Evolutionary conservation across 1,139 yeast species (phyloP).

Genomic region (Taiozyma sp.): DNA sequence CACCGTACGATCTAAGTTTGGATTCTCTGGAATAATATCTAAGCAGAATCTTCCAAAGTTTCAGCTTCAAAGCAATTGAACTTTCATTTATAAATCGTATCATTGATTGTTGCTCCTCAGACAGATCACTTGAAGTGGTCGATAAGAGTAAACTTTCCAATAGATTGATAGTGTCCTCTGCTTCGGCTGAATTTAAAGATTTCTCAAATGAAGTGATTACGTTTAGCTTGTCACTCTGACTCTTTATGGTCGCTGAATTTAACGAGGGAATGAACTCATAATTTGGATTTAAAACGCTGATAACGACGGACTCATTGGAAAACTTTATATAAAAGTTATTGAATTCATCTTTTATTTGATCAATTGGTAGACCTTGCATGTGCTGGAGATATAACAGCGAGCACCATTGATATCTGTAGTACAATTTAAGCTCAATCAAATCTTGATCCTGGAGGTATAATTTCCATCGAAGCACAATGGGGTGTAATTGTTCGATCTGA

Average conservation of each 20-base stretch:
- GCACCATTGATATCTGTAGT: conserved; percentile 36
- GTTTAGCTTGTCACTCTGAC: conserved; percentile 62
- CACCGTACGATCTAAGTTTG: conserved; percentile 37
- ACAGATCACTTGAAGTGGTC: conserved; percentile 5
- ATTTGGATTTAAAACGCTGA: conserved; percentile 34
- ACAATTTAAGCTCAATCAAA: not conserved
- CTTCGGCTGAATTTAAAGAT: conserved; percentile 37
- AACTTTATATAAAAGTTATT: not conserved
- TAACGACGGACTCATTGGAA: not conserved
- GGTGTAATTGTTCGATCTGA: conserved; percentile 21
- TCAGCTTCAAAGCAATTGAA: conserved; percentile 61
- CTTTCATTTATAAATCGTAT: conserved; percentile 55
- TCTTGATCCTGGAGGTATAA: conserved; percentile 2
- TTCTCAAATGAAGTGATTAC: conserved; percentile 65
- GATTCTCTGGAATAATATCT: conserved; percentile 48
- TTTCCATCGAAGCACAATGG: conserved; percentile 29
- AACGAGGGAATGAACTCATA: conserved; percentile 58
- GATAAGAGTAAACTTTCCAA: conserved; percentile 49
- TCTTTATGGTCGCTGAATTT: conserved; percentile 43
- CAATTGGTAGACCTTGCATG: conserved; percentile 22
- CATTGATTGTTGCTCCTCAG: conserved; percentile 45
- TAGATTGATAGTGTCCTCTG: conserved; percentile 44
- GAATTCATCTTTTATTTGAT: conserved; percentile 18
- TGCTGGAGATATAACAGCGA: conserved; percentile 34
- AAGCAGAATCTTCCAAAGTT: conserved; percentile 73